Base-by-base conservation (phyloP, 2,329 filamentous ascomycete genomes). In the Ophiostoma pallidulum region DNA sequence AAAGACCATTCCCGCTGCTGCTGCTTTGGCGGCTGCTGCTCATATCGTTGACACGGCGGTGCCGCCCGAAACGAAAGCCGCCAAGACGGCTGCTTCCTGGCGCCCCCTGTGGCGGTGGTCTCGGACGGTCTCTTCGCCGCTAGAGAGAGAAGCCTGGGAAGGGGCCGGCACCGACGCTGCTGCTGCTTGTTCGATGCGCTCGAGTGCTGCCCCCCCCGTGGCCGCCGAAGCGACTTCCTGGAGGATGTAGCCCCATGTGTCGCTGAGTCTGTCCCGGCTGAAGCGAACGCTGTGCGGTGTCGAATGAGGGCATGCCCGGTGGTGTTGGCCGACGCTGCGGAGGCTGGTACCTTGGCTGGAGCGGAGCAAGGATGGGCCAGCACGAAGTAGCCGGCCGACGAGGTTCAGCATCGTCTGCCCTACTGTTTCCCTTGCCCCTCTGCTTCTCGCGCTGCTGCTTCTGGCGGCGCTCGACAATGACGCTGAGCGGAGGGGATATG, bases 221-320 rank as follows among this genome's bases (percentile, higher is more conserved):
- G 22, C 26, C 18, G 13, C n/a, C 12, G 16, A 28, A 38, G 20
- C 13, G 13, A 12, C 20, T 14, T 5, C 24, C 10, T 12, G 19
- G 12, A 8, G n/a, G 14, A 13, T 10, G 13, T 4, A 29, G 41
- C 28, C 29, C 41, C 4, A 19, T 8, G 8, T 24, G 42, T 3
- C 50, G 32, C 35, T 47, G 16, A 1, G 47, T 47, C 14, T 49
- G 48, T 1, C 48, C 44, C 7, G 51, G 19, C 29, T 52, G 44
- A 4, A 46, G 40, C 0, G 50, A 20, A 3, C 26, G 40, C 13
- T 53, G 50, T 2, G 48, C 22, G 1, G 40, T 16, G 12, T 56
- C 54, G 29, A 47, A 56, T 0, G 51, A 53, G 3, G 54, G 54
- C 8, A 55, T 14, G 1, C 53, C 54, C 2, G 51, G 50, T 8